Conservation (phyloP, 1,284 basidiomycete species). For the Rhodotorula sp. region DNA sequence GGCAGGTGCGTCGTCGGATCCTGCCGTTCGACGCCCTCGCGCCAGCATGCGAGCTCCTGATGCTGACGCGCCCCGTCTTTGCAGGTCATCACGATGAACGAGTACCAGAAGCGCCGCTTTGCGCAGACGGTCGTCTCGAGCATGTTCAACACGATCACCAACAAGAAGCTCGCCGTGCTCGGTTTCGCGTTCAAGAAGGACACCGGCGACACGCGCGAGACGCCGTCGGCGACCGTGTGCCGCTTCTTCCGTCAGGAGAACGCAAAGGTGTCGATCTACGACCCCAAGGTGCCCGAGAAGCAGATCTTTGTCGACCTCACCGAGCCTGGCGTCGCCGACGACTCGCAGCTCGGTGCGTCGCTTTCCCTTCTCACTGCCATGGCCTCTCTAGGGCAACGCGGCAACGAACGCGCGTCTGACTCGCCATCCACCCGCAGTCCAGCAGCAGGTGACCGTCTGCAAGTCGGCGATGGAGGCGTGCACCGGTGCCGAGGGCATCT, state of each 20-base stretch:
- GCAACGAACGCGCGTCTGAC: not conserved
- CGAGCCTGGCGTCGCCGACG: conserved; percentile 58
- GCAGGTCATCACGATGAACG: conserved; percentile 92
- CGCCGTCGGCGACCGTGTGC: conserved; percentile 91
- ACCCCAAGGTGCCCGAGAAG: conserved; percentile 70
- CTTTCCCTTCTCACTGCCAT: no score
- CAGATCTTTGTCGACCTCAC: conserved; percentile 60
- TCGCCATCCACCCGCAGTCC: conserved; percentile 55
- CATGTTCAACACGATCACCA: conserved; percentile 95
- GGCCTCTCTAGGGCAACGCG: no score
- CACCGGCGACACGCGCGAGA: conserved; percentile 96
- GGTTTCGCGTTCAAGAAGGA: conserved; percentile 70
- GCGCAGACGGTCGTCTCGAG: conserved; percentile 51
- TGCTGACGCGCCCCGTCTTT: conserved; percentile 45
- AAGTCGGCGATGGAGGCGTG: conserved; percentile 81
- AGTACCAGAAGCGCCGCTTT: conserved; percentile 79
- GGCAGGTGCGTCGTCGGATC: conserved; percentile 45
- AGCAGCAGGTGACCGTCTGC: conserved; percentile 81
- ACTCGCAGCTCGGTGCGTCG: conserved; percentile 46
- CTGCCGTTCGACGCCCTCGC: no score
- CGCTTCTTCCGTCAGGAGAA: conserved; percentile 89
- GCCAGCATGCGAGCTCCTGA: not conserved
- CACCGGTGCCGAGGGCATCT: conserved; percentile 83
- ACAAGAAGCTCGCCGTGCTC: conserved; percentile 93
- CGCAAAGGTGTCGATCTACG: conserved; percentile 84